Base-by-base conservation (phyloP, 306 rosid species). In the Trifolium repens region DNA sequence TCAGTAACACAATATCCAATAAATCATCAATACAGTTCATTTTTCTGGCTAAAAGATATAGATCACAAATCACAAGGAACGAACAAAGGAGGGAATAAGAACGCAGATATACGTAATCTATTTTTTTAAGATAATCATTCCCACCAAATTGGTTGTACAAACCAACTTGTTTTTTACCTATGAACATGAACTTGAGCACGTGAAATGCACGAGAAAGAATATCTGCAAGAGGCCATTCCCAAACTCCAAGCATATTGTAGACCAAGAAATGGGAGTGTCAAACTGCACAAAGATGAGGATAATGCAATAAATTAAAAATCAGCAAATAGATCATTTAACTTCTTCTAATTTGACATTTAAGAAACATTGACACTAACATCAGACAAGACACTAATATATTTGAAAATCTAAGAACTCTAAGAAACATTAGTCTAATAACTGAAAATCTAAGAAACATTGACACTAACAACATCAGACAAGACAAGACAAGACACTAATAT, bases 221-320 rank as follows among this genome's bases (percentile, higher is more conserved):
- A 81, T 84, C 87, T 82, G 81, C 86, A 88, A 62, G 85, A 83
- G 62, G 64, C 69, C 76, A 80, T 49, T 70, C 89, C 88, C 82
- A 89, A 61, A 67, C 81, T 80, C 85, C 83, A 81, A 64, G 87
- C 82, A 80, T 79, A 87, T 34, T 37, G 84, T 80, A 89, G 59
- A 78, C 87, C 82, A 62, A 22, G 64, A 49, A 89, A 67, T 76
- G 96, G 88, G 62, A 85, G 81, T 66, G 53, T 74, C 79, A 88
- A 81, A 80, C 98, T 93, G 77, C 86, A 83, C 64, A 78, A 39
- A 69, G 32, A 64, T 26, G 58, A 84, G 58, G 73, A 69, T 64
- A 81, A 79, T 50, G 65, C 60, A 55, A 50, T 11, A 35, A 77
- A 39, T 19, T 43, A 53, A 22, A 30, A 17, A 17, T 17, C 19